These are phyloP conservation scores for Aspergillus aculeatus DNA, from an alignment of 2,329 filamentous ascomycete genomes.

Conservation along the genomic window DNA sequence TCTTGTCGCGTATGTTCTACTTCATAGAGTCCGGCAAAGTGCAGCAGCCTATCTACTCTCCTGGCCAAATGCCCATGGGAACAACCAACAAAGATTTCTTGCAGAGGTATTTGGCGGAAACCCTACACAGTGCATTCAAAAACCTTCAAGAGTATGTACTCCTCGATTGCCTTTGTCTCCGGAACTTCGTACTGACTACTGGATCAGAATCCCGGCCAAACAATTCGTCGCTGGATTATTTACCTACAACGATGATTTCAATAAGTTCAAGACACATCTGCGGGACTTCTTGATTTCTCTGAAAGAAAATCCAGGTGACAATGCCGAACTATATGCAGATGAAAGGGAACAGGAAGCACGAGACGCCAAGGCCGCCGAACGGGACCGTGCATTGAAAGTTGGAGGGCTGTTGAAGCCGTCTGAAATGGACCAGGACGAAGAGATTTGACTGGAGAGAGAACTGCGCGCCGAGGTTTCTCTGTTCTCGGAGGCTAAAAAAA, in stretches of 20 bases:
- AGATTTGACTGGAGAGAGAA: conserved; percentile 75
- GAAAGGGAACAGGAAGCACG: conserved; percentile 91
- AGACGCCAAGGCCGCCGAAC: conserved; percentile 81
- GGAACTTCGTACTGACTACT: conserved; percentile 35
- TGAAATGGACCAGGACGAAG: conserved; percentile 85
- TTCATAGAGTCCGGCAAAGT: conserved; percentile 90
- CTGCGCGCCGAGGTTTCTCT: conserved; percentile 59
- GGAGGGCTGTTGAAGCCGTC: conserved; percentile 94
- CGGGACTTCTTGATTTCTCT: conserved; percentile 96
- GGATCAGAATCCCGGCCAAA: conserved; percentile 73
- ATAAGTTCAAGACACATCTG: conserved; percentile 92
- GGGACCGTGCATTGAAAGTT: conserved; percentile 90
- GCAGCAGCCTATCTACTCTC: conserved; percentile 82
- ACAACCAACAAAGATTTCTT: conserved; percentile 91
- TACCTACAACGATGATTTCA: conserved; percentile 79
- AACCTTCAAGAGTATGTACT: conserved; percentile 78
- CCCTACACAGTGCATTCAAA: conserved; percentile 86
- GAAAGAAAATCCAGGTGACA: conserved; percentile 95
- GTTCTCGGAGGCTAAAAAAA: conserved; percentile 37
- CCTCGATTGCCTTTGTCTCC: background rate
- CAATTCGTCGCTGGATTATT: conserved; percentile 90
- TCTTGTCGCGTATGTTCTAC: conserved; percentile 94
- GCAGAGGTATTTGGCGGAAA: conserved; percentile 77
- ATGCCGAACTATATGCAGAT: conserved; percentile 87
- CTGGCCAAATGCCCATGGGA: conserved; percentile 77